Conservation (phyloP, 257 asterid genomes). For the Leonotis leonurus region DNA sequence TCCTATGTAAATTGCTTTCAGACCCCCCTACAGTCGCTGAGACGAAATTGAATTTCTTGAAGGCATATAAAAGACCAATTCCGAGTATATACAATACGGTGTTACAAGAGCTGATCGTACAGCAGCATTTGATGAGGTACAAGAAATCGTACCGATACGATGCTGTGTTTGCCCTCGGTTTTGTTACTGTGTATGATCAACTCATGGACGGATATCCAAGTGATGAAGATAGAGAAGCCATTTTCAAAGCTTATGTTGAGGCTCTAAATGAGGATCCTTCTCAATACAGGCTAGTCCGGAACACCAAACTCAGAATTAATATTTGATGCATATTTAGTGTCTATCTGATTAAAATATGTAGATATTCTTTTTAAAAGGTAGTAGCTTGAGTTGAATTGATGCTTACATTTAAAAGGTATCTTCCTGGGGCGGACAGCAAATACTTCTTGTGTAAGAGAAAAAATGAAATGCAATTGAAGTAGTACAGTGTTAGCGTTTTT, state of each 20-base stretch:
- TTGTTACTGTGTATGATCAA: constrained; percentile 84
- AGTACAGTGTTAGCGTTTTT: background rate
- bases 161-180: constrained; percentile 82
- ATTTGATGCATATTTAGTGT: background rate
- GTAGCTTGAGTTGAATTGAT: background rate
- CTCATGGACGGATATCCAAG: constrained; percentile 92
- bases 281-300: constrained; percentile 47
- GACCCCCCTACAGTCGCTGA: constrained; percentile 74
- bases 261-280: constrained; percentile 79
- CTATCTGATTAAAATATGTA: background rate
- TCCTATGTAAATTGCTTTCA: constrained; percentile 27
- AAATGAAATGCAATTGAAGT: background rate
- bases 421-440: background rate
- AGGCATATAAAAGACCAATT: constrained; percentile 73
- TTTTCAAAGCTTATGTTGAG: constrained; percentile 70
- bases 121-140: constrained; percentile 76
- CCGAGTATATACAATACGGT: constrained; percentile 79
- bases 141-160: constrained; percentile 73
- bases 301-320: background rate
- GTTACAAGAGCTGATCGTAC: constrained; percentile 81
- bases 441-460: background rate
- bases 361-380: background rate
- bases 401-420: background rate
- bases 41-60: constrained; percentile 71
- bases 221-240: constrained; percentile 70